Percentiles rank a stretch among this genome's conserved stretches.
These are phyloP conservation scores for Mycena amicta DNA, from an alignment of 768 basidiomycete genomes.

Conservation along the genomic window DNA sequence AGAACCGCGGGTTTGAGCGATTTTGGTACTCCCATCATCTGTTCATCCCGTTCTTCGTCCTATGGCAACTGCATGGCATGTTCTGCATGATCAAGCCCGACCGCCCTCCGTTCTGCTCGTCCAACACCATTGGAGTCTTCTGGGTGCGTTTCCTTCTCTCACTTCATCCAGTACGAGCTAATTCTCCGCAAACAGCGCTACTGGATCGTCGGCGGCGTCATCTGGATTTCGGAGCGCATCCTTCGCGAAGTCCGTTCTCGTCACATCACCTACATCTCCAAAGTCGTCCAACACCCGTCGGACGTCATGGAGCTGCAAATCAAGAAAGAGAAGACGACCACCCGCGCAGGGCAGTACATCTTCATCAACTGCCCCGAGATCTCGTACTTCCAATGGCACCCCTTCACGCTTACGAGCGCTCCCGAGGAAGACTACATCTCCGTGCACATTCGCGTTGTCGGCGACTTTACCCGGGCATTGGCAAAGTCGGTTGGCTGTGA, in stretches of 20 bases:
- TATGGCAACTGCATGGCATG: slow-evolving; percentile 95
- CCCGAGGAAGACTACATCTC: slow-evolving; percentile 96
- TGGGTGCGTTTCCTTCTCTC: slow-evolving; percentile 62
- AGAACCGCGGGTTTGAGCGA: slow-evolving; percentile 63
- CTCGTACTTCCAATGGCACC: slow-evolving; percentile 96
- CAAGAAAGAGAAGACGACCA: slow-evolving; percentile 90
- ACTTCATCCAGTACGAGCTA: slow-evolving; percentile 8
- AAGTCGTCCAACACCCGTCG: slow-evolving; percentile 94
- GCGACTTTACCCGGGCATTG: slow-evolving; percentile 86
- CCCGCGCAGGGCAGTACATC: slow-evolving; percentile 89
- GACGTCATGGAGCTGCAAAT: slow-evolving; percentile 95
- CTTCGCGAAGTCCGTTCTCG: slow-evolving; percentile 90
- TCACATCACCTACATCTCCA: slow-evolving; percentile 90
- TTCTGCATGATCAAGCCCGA: slow-evolving; percentile 97
- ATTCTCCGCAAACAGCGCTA: slow-evolving; percentile 57
- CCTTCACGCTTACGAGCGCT: slow-evolving; percentile 92
- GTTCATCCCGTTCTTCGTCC: slow-evolving; percentile 90
- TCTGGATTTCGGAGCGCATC: slow-evolving; percentile 87
- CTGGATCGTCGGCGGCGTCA: slow-evolving; percentile 84
- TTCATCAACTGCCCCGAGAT: slow-evolving; percentile 90
- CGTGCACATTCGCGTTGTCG: slow-evolving; percentile 89
- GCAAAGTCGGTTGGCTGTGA: slow-evolving; percentile 84
- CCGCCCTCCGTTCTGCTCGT: slow-evolving; percentile 84
- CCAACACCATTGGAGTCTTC: slow-evolving; percentile 86
- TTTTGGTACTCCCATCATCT: slow-evolving; percentile 92